Evolutionary conservation across 208 protist species (phyloP), one percentile per base, ranked within the genome.

Genomic region (Trypanosoma scelopori): DNA sequence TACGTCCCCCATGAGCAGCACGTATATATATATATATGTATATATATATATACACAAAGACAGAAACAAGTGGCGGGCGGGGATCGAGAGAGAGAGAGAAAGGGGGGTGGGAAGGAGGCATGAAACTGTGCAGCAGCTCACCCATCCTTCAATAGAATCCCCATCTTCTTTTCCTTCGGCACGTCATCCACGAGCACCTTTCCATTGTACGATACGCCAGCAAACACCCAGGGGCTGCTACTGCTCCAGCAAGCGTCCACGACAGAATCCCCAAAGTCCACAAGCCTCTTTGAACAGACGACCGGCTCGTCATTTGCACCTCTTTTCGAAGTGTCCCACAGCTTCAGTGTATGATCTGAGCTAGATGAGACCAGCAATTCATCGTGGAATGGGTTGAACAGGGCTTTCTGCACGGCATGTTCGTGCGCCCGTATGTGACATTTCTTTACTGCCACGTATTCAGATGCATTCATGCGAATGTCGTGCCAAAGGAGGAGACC

Each of bases 321-420:
- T 13, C 23, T 18, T 16, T 71, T 76, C 22, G 76, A 74, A 25
- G 79, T 43, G 43, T 91, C 85, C 87, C 90, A 97, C 48, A 97
- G 65, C 60, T 89, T 89, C 12, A 93, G 43, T 0, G 84, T 89
- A 41, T 87, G 47, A 43, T 97, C 92, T 49, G 83, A 84, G 48
- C 83, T 79, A 18, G 75, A 74, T 0, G 80, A 91, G 12, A 97
- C 46, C 12, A 97, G 48, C 2, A 97, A 69, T 20, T 94, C 80
- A 43, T 92, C 78, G 50, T 93, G 84, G 51, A 92, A 93, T 5
- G 90, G 74, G 60, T 97, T 95, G 49, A 92, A 89, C n/a, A 78
- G n/a, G 18, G 84, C 81, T 28, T 68, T 64, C 18, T 76, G 66
- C 11, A 93, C 71, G 0, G 62, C 53, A 48, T 97, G 92, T 20